These are phyloP conservation scores for Trypanosoma vivax DNA, from an alignment of 208 protist genomes.

Conservation along the genomic window DNA sequence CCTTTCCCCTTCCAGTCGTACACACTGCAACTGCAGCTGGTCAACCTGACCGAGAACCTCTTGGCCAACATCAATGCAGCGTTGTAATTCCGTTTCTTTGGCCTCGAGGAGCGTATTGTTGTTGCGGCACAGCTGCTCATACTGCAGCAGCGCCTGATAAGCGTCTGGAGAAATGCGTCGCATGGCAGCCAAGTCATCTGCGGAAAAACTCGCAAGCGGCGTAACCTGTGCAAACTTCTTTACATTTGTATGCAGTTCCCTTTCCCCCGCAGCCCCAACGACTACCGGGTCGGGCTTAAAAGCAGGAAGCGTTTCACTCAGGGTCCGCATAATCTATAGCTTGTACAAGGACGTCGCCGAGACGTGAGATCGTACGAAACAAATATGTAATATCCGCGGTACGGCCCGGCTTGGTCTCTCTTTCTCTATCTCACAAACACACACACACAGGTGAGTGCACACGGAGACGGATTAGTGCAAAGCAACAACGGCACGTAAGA, in stretches of 20 bases:
- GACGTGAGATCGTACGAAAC: too few species aligned
- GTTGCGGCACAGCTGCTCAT: constrained; percentile 25
- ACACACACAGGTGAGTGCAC: too few species aligned
- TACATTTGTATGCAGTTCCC: not conserved
- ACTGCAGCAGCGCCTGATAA: constrained; percentile 36
- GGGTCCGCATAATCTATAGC: too few species aligned
- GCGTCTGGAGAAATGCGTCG: constrained; percentile 11
- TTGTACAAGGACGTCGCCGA: too few species aligned
- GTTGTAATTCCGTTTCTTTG: constrained; percentile 63
- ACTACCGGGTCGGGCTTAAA: too few species aligned
- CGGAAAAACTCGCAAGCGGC: constrained; percentile 20
- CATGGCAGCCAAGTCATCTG: constrained; percentile 13
- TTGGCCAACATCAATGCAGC: constrained; percentile 71
- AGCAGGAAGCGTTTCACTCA: too few species aligned
- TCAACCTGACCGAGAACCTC: constrained; percentile 69
- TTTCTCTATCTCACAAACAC: too few species aligned
- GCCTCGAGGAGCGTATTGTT: constrained; percentile 27
- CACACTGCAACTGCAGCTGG: constrained; percentile 40
- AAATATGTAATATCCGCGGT: too few species aligned
- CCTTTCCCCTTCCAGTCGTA: too few species aligned
- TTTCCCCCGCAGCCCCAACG: not conserved
- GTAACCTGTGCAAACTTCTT: constrained; percentile 5
- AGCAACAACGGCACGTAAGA: too few species aligned
- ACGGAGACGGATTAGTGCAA: too few species aligned
- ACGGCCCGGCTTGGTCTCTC: too few species aligned